Evolutionary conservation across 768 basidiomycete species (phyloP).

Genomic region (Hericium coralloides): DNA sequence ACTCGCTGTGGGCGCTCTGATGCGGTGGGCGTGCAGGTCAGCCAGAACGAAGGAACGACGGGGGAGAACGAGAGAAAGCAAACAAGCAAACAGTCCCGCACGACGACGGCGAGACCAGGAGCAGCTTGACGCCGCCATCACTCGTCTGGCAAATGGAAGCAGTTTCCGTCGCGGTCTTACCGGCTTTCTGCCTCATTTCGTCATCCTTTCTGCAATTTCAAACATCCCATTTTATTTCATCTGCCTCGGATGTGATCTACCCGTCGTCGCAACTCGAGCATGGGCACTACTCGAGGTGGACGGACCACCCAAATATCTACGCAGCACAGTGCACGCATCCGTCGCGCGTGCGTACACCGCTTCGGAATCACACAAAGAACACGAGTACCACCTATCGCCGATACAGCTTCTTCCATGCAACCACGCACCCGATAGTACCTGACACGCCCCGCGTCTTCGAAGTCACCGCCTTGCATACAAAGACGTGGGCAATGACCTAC

Average conservation of each 20-base stretch:
- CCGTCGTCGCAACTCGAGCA: background rate
- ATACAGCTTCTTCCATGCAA: no score
- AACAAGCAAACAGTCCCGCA: background rate
- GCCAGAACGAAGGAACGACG: background rate
- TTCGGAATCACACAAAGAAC: background rate
- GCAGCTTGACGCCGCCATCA: background rate
- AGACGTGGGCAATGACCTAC: no score
- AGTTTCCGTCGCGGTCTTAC: no score
- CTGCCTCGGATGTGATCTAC: no score
- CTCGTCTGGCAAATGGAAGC: background rate
- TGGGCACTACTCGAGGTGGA: background rate
- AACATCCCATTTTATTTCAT: no score
- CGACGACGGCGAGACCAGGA: background rate
- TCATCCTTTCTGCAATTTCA: no score
- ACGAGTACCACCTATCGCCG: no score
- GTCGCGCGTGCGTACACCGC: background rate
- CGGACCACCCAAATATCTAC: background rate
- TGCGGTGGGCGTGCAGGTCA: background rate
- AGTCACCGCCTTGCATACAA: no score
- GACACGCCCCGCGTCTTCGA: background rate
- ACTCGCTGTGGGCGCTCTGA: background rate
- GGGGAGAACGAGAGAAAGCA: background rate
- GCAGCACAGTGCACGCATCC: background rate
- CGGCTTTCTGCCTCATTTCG: no score
- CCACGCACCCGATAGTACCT: background rate